Evolutionary conservation across 805 yeast genomes (phyloP).

Genomic region (Candida chilensis): DNA sequence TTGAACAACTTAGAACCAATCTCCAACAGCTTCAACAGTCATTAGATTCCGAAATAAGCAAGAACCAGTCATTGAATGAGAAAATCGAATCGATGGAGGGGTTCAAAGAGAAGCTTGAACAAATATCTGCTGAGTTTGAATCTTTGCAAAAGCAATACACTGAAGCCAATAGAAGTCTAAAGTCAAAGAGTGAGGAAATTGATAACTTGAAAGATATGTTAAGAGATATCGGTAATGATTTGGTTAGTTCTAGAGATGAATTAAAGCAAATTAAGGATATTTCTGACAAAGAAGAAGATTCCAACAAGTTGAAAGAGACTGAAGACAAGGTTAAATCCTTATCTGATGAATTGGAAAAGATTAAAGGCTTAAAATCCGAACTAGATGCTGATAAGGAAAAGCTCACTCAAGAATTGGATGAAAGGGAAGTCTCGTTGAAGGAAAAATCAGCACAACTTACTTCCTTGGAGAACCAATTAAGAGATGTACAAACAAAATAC

Average conservation of each 20-base stretch:
- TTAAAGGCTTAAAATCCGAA: conserved; percentile 11
- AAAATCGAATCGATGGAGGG: conserved; percentile 1
- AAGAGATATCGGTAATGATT: conserved; percentile 66
- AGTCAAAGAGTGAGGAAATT: conserved; percentile 48
- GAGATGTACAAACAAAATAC: conserved; percentile 2
- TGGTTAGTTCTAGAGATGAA: conserved; percentile 61
- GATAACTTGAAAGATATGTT: conserved; percentile 70
- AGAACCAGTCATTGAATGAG: conserved; percentile 1
- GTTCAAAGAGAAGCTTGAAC: conserved; percentile 5
- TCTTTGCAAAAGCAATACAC: no score
- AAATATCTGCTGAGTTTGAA: conserved; percentile 9
- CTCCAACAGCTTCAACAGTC: no score
- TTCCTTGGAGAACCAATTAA: conserved; percentile 2
- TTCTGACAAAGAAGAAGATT: conserved; percentile 1
- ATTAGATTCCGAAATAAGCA: no score
- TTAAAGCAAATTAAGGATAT: conserved; percentile 26
- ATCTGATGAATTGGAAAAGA: no score
- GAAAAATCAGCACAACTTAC: conserved; percentile 2
- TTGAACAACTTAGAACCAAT: no score
- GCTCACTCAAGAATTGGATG: background rate
- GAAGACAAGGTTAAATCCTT: conserved; percentile 5
- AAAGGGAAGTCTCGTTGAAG: conserved; percentile 1
- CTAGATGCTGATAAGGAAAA: conserved; percentile 6
- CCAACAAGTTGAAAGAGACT: conserved; percentile 2
- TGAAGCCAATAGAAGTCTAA: conserved; percentile 18